phyloP scores from a whole-genome alignment of 805 yeast species.

The Candida palmyrensis region DNA sequence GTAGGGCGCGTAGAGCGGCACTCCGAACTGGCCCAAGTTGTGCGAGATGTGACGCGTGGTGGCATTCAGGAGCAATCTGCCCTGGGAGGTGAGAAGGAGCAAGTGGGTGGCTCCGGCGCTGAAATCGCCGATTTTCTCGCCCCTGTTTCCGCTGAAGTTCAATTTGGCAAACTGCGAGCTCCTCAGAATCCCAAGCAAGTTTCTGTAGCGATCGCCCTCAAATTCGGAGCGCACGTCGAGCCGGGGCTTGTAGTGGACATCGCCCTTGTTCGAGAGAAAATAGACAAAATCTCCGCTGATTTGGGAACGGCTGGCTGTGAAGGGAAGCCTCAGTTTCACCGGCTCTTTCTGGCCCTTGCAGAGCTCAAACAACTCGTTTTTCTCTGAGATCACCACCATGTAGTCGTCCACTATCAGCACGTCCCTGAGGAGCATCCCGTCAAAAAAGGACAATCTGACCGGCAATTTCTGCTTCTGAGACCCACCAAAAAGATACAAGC shows the following conservation, averaged over 20 bases:
- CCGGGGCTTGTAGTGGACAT: slow-evolving; percentile 27
- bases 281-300: slow-evolving; percentile 50
- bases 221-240: slow-evolving; percentile 12
- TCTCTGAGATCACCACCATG: slow-evolving; percentile 54
- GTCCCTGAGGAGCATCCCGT: slow-evolving; percentile 51
- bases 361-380: slow-evolving; percentile 77
- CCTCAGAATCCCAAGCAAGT: slow-evolving; percentile 17
- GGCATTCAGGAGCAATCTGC: slow-evolving; percentile 58
- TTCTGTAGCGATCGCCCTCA: slow-evolving; percentile 11
- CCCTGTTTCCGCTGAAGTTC: slow-evolving; percentile 5
- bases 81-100: slow-evolving; percentile 53
- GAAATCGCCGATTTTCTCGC: slow-evolving; percentile 2
- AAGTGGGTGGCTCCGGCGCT: slow-evolving; percentile 65
- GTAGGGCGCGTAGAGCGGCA: slow-evolving; percentile 68
- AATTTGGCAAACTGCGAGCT: slow-evolving; percentile 7
- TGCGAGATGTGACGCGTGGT: slow-evolving; percentile 45
- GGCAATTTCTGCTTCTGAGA: slow-evolving; percentile 46
- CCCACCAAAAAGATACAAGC: slow-evolving; percentile 33
- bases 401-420: slow-evolving; percentile 45
- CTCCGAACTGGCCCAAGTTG: slow-evolving; percentile 76
- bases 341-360: slow-evolving; percentile 36
- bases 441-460: slow-evolving; percentile 57
- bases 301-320: slow-evolving; percentile 22
- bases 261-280: slow-evolving; percentile 36
- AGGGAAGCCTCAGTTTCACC: slow-evolving; percentile 18